Conservation (phyloP, 768 basidiomycete genomes). For the Pleurotus eryngii region DNA sequence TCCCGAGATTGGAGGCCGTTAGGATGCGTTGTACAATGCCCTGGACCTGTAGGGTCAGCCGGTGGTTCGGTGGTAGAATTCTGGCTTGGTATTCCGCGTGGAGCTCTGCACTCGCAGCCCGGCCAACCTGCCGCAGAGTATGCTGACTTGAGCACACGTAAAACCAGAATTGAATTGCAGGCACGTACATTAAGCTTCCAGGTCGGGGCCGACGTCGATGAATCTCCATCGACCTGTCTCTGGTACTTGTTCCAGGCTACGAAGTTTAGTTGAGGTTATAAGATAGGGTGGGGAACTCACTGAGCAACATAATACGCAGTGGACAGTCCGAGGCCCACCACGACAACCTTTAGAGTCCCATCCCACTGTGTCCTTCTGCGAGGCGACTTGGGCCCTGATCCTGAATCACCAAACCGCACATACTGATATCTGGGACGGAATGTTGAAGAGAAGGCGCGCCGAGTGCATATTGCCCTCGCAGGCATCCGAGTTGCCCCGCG, state of each 20-base stretch:
- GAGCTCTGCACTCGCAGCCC: conserved; percentile 37
- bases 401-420: conserved; percentile 2
- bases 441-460: not conserved
- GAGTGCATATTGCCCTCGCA: not conserved
- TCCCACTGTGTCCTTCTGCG: not conserved
- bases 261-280: not conserved
- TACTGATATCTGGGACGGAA: conserved; percentile 1
- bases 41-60: conserved; percentile 63
- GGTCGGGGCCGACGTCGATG: conserved; percentile 66
- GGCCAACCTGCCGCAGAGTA: conserved; percentile 34
- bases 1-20: conserved; percentile 67
- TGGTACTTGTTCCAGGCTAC: conserved; percentile 78
- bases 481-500: too few relatives aligned
- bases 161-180: not conserved
- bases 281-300: not conserved
- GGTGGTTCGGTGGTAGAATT: conserved; percentile 67
- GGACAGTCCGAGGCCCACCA: conserved; percentile 1
- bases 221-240: conserved; percentile 89
- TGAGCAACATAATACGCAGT: conserved; percentile 7
- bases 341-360: not conserved
- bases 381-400: not conserved
- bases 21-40: conserved; percentile 69
- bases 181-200: conserved; percentile 50
- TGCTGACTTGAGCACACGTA: not conserved
- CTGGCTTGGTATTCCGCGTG: conserved; percentile 46